Conservation (phyloP, 148 eudicot species). For the Heliosperma pusillum region DNA sequence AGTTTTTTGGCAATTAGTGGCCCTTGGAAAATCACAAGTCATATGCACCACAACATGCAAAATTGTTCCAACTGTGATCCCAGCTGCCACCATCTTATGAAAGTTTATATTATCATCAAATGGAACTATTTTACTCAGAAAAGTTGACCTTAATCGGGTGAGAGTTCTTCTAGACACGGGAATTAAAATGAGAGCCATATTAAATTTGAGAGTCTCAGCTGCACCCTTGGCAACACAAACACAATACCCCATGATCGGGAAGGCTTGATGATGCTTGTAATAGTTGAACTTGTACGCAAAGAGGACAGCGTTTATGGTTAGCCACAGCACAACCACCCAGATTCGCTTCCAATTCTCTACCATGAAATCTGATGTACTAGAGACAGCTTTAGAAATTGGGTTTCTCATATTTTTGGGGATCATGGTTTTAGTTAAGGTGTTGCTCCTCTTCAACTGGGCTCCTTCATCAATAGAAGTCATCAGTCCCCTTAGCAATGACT, state of each 20-base stretch:
- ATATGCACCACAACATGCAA: slow-evolving; percentile 56
- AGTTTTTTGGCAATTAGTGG: slow-evolving; percentile 33
- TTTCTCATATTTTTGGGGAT: slow-evolving; percentile 56
- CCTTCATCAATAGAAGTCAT: slow-evolving; percentile 48
- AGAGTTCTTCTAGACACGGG: slow-evolving; percentile 94
- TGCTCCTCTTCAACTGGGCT: slow-evolving; percentile 36
- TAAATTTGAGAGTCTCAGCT: slow-evolving; percentile 83
- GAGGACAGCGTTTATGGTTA: slow-evolving; percentile 44
- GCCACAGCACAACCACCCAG: slow-evolving; percentile 58
- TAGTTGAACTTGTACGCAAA: slow-evolving; percentile 56
- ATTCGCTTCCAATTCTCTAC: slow-evolving; percentile 82
- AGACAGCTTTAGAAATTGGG: slow-evolving; percentile 47
- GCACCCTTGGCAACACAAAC: slow-evolving; percentile 84
- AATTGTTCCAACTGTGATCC: slow-evolving; percentile 48
- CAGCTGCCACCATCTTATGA: slow-evolving; percentile 72
- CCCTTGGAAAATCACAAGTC: slow-evolving; percentile 59
- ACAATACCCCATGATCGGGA: slow-evolving; percentile 71
- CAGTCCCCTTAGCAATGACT: slow-evolving; percentile 73
- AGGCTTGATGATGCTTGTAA: slow-evolving; percentile 33
- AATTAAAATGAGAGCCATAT: slow-evolving; percentile 85
- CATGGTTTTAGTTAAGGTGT: slow-evolving; percentile 74
- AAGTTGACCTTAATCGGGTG: slow-evolving; percentile 68
- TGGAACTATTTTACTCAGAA: slow-evolving; percentile 56
- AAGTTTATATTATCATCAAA: slow-evolving; percentile 95
- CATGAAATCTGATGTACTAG: slow-evolving; percentile 44